Conservation (phyloP, 2,329 filamentous ascomycete species). For the Chrysosporium keratinophilum region DNA sequence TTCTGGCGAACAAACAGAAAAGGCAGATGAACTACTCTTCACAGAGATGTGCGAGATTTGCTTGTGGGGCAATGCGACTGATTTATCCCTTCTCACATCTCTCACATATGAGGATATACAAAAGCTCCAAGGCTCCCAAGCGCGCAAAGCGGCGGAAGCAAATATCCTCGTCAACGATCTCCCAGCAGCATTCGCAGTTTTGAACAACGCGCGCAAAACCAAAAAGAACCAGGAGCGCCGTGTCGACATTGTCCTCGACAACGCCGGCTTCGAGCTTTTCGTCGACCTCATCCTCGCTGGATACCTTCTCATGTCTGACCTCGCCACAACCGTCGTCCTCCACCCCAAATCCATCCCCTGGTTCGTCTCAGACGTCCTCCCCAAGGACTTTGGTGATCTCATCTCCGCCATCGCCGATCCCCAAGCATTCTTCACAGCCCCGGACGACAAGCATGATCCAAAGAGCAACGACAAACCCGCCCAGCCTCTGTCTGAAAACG, state of each 20-base stretch:
- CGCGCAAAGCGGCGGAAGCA: constrained; percentile 74
- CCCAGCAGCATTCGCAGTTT: constrained; percentile 55
- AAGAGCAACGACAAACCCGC: constrained; percentile 47
- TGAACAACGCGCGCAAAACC: constrained; percentile 54
- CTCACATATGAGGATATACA: constrained; percentile 93
- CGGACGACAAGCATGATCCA: constrained; percentile 50
- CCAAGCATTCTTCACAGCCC: constrained; percentile 65
- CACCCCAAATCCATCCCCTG: constrained; percentile 94
- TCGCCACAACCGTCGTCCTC: constrained; percentile 78
- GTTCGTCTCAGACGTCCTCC: constrained; percentile 95
- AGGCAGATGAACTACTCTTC: constrained; percentile 70
- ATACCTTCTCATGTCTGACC: constrained; percentile 70
- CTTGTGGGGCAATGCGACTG: constrained; percentile 93
- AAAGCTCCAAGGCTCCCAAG: constrained; percentile 81
- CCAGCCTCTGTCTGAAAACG: constrained; percentile 54
- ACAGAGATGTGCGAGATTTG: constrained; percentile 92
- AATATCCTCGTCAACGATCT: constrained; percentile 90
- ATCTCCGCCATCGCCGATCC: constrained; percentile 70
- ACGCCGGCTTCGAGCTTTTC: constrained; percentile 93
- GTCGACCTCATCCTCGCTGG: constrained; percentile 88
- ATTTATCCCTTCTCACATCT: constrained; percentile 80
- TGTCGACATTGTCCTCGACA: constrained; percentile 92
- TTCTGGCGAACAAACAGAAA: constrained; percentile 42
- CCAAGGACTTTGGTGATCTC: constrained; percentile 72
- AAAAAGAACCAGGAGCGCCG: constrained; percentile 56